Conservation (phyloP, 306 rosid species). For the Acmispon strigosus region DNA sequence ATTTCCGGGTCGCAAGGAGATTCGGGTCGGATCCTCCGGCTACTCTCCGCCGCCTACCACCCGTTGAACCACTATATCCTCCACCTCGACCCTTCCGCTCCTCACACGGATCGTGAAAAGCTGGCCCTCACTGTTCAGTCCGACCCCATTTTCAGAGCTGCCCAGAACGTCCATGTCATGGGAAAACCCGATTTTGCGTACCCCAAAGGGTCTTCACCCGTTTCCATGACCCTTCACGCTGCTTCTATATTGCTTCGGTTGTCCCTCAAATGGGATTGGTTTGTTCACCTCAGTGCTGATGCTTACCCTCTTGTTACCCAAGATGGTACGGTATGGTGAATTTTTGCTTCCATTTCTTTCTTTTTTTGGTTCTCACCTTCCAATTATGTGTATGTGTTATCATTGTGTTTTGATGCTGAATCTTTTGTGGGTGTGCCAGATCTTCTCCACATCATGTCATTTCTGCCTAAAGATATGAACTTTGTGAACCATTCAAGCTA, state of each 20-base stretch:
- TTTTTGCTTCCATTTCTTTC: neutral
- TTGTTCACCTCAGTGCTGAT: constrained; percentile 54
- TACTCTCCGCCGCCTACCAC: constrained; percentile 56
- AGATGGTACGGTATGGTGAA: constrained; percentile 52
- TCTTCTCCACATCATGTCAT: constrained; percentile 92
- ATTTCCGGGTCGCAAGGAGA: constrained; percentile 63
- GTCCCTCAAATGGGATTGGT: constrained; percentile 83
- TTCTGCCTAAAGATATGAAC: constrained; percentile 79
- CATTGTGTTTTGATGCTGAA: constrained; percentile 16
- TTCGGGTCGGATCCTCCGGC: constrained; percentile 45
- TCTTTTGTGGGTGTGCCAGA: constrained; percentile 41
- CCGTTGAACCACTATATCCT: constrained; percentile 81
- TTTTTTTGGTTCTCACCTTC: neutral
- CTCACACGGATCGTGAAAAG: constrained; percentile 52
- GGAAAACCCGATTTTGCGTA: constrained; percentile 80
- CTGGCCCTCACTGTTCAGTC: constrained; percentile 59
- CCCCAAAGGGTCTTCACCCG: constrained; percentile 54
- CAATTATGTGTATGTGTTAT: neutral
- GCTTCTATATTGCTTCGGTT: constrained; percentile 73
- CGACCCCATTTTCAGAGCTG: constrained; percentile 63
- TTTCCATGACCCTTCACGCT: constrained; percentile 71
- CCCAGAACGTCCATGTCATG: constrained; percentile 70
- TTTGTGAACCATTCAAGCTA: constrained; percentile 89
- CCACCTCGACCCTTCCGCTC: constrained; percentile 70
- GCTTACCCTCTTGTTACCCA: constrained; percentile 84